Base-by-base conservation (phyloP, 2,329 filamentous ascomycete genomes). In the Pseudogymnoascus sp. region DNA sequence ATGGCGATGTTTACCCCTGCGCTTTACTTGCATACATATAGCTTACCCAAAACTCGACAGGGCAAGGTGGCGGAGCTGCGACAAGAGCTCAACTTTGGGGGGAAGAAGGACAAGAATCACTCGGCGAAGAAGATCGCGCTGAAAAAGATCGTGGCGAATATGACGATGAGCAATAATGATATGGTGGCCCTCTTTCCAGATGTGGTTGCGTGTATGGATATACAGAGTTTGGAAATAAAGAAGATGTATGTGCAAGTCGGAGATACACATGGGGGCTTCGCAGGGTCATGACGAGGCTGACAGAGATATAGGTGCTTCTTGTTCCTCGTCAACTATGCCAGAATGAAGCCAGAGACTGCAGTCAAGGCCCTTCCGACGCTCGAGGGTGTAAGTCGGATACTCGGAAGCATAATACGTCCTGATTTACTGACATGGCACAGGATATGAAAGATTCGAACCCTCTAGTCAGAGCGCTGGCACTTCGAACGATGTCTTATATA, bases 131-230 rank as follows among this genome's bases (percentile, higher is more conserved):
- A 97, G 84, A 96, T 97, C 73, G 93, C 95, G 10, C 83, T 99
- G 67, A 99, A 99, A 84, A 97, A 97, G 83, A 97, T 99, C 70
- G 95, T 99, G 71, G 95, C 95, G 75, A 99, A 99, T 75, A 99
- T 99, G 95, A 99, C 95, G 68, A 99, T 99, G 95, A 97, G 93
- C 84, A 99, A 99, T 79, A 99, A 97, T 74, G 95, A 99, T 77
- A 99, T 99, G 95, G 89, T 97, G 63, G 92, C 91, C 40, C 81
- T 99, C 62, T 99, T 99, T 71, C 92, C 93, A 16, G 95, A 99
- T 74, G 89, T 99, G 65, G 90, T 99, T 70, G 87, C 82, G 67
- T 97, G 93, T 81, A 99, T 99, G 95, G 86, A 90, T 70, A 90
- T 99, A 67, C 89, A 88, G 62, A 96, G 90, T 71, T 79, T 99